phyloP scores from a whole-genome alignment of 441 rosid species.

The Populus hybrid region DNA sequence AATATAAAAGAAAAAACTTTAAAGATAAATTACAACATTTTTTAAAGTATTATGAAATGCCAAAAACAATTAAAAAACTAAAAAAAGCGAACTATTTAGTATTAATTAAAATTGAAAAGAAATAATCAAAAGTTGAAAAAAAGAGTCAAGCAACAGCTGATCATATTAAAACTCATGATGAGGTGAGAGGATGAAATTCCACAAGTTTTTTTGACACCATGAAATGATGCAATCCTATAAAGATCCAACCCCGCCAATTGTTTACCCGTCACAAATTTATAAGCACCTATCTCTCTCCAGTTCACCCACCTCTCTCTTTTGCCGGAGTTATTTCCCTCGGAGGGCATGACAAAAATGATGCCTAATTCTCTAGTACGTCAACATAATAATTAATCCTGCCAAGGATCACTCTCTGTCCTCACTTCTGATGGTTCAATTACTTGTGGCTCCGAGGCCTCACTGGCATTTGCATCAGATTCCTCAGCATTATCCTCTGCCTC shows the following conservation, averaged over 20 bases:
- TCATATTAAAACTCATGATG: too few relatives aligned
- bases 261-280: background rate
- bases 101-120: too few relatives aligned
- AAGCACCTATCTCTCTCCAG: background rate
- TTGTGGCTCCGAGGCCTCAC: constrained; percentile 40
- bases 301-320: background rate
- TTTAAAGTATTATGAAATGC: background rate
- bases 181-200: too few relatives aligned
- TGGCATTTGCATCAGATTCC: constrained; percentile 16
- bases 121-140: background rate
- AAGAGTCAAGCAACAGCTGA: background rate
- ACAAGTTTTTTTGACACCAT: too few relatives aligned
- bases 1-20: too few relatives aligned
- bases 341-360: background rate
- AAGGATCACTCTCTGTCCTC: constrained; percentile 87
- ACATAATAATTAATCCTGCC: constrained; percentile 49
- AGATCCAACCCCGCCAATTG: background rate
- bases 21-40: too few relatives aligned
- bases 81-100: too few relatives aligned
- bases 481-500: constrained; percentile 17
- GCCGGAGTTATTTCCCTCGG: background rate
- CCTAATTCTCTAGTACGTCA: background rate
- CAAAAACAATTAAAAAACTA: background rate
- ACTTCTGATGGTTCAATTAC: constrained; percentile 94
- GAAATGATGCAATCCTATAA: too few relatives aligned